These are phyloP conservation scores for Microsporum canis DNA, from an alignment of 2,329 filamentous ascomycete species.

Conservation along the genomic window DNA sequence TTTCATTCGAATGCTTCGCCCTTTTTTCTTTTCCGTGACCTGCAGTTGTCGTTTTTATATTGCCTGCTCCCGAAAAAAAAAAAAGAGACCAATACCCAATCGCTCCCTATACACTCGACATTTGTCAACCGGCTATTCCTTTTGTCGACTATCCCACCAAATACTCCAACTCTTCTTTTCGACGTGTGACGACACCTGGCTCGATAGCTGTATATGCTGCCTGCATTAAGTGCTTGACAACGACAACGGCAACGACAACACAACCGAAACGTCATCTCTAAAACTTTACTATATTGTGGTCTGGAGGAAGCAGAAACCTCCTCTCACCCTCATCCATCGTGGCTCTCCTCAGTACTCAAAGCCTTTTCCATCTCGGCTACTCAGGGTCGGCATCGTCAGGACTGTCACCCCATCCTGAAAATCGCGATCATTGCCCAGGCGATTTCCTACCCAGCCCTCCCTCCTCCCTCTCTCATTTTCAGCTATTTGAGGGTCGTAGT, in stretches of 20 bases:
- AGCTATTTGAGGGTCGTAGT: constrained; percentile 23
- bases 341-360: constrained; percentile 31
- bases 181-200: neutral
- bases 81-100: constrained; percentile 3
- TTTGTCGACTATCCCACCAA: neutral
- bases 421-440: constrained; percentile 20
- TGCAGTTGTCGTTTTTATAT: constrained; percentile 1
- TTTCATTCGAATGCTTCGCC: constrained; percentile 3
- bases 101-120: neutral
- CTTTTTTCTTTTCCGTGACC: constrained; percentile 2
- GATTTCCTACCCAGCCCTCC: constrained; percentile 19
- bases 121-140: neutral
- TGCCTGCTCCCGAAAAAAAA: neutral
- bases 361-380: constrained; percentile 20
- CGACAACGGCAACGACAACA: neutral
- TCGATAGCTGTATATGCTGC: neutral
- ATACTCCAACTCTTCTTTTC: neutral
- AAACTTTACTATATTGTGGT: neutral
- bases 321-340: constrained; percentile 20
- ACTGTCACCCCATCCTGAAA: constrained; percentile 22
- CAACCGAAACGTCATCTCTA: neutral
- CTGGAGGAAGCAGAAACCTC: neutral
- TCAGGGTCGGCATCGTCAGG: constrained; percentile 20
- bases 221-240: neutral
- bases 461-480: constrained; percentile 30